Evolutionary conservation across 1,284 basidiomycete species (phyloP), one percentile per base, ranked within the genome.

Genomic region (Cryptococcus depauperatus): DNA sequence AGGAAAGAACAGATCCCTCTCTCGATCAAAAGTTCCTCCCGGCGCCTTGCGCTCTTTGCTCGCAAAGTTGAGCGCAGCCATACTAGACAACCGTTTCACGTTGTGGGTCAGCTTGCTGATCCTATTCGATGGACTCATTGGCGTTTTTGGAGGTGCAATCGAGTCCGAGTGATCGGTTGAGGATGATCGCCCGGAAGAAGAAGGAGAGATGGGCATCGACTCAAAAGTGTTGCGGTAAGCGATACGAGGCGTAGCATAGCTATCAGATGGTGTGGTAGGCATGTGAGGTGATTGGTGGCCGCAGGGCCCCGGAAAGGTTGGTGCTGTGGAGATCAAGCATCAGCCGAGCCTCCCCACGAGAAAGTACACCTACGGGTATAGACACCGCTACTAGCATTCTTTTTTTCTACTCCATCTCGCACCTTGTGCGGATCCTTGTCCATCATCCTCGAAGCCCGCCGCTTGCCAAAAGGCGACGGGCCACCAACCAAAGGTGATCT

Each of bases 291-390:
- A 22, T 8, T 10, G 16, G 35, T 37, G 3, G 54, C 49, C 52
- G 29, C 41, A 40, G 7, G 54, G 46, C 14, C 54, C 54, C 13
- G 51, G 54, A 37, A 51, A 56, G 4, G 54, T 54, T 4, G 41
- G 19, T 4, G 52, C 52, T 54, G 19, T 8, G 13, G 29, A 9
- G 13, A 26, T 28, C 14, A 14, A 3, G n/a, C n/a, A n/a, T n/a
- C n/a, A n/a, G n/a, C n/a, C n/a, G n/a, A n/a, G n/a, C n/a, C n/a
- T n/a, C n/a, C n/a, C n/a, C n/a, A n/a, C n/a, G n/a, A n/a, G n/a
- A n/a, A 19, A 25, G 10, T 32, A 0, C 1, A 56, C 54, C 43
- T 37, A 56, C 54, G 54, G 35, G 54, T 56, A 28, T 56, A 56
- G 14, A 56, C 47, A 28, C 54, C 54, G 33, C 50, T 52, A 25